Evolutionary conservation across 2,329 filamentous ascomycete genomes (phyloP).

Genomic region (Aspergillus sojae): DNA sequence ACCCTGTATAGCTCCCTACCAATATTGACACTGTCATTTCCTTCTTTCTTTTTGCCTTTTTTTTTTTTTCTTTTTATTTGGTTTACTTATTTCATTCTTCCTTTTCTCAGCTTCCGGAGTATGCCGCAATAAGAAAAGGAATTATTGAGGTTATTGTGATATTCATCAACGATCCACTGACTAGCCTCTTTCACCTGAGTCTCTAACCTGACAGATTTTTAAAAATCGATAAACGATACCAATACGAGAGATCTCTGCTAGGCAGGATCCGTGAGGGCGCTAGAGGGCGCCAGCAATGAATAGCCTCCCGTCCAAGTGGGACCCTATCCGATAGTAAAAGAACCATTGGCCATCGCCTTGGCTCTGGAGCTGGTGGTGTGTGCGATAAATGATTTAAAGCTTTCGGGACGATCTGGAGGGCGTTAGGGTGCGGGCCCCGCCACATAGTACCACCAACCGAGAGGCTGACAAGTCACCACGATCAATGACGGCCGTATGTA

Average conservation of each 20-base stretch:
- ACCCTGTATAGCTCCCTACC: not conserved
- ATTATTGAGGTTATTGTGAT: not conserved
- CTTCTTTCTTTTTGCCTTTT: not conserved
- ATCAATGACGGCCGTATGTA: conserved; percentile 12
- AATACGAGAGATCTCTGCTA: conserved; percentile 21
- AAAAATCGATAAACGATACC: not conserved
- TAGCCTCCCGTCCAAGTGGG: conserved; percentile 41
- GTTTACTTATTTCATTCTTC: too few species aligned
- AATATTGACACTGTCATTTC: not conserved
- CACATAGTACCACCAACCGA: conserved; percentile 9
- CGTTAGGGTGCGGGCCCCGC: conserved; percentile 23
- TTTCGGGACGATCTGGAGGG: conserved; percentile 28
- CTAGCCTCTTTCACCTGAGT: not conserved
- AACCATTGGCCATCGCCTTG: conserved; percentile 16
- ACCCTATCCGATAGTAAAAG: conserved; percentile 15
- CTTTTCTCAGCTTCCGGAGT: not conserved
- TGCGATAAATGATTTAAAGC: conserved; percentile 19
- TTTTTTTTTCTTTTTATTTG: not conserved
- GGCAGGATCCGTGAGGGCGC: conserved; percentile 11
- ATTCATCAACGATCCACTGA: conserved; percentile 9
- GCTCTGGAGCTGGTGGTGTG: conserved; percentile 9
- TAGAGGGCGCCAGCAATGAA: conserved; percentile 38
- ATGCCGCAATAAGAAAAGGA: conserved; percentile 2
- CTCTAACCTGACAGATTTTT: not conserved
- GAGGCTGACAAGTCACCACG: conserved; percentile 21